Evolutionary conservation across 2,329 filamentous ascomycete genomes (phyloP), one percentile per base, ranked within the genome.

Genomic region (Fusarium keratoplasticum): DNA sequence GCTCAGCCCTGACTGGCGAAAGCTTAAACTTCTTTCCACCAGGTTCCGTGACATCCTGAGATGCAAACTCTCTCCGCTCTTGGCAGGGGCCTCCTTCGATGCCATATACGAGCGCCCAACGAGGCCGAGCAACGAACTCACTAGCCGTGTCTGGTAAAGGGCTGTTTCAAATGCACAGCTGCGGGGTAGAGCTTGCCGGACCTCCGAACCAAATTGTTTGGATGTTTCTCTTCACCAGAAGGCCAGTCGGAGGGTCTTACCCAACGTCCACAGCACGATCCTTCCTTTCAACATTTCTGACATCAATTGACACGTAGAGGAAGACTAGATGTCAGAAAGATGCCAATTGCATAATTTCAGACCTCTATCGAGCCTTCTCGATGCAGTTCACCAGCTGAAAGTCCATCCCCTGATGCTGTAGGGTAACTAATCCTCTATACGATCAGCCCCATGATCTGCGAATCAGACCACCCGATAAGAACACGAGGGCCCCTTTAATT

Each of bases 401-500:
- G 6, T 8, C 6, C 47, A 1, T 54, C 47, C 47, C 47, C 18
- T 54, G 6, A 54, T 31, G 10, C 47, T 54, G 47, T 54, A 54
- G 47, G 47, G 47, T 54, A 54, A 31, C 27, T 13, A 3, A 52
- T n/a, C 18, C 25, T 52, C 27, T n/a, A 5, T 18, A 31, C 47
- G 27, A 52, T 52, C 47, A 52, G 18, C 27, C 27, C 47, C 18
- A 14, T 31, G 47, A 18, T 20, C 47, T 54, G 29, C 47, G 47
- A 54, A 54, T 54, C 25, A 54, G 47, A 54, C 27, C 25, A 57
- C 20, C 13, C 31, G 31, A 36, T 33, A 57, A 33, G 52, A 57
- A 35, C 52, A 57, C 31, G 52, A 36, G 31, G 14, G 20, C 52
- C 52, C 52, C 52, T 57, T 57, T 57, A 57, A 57, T 57, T 57